Percentiles rank a stretch among this genome's conserved stretches.
phyloP scores from a whole-genome alignment of 2,329 filamentous ascomycete species.

The Penicillium crustosum region DNA sequence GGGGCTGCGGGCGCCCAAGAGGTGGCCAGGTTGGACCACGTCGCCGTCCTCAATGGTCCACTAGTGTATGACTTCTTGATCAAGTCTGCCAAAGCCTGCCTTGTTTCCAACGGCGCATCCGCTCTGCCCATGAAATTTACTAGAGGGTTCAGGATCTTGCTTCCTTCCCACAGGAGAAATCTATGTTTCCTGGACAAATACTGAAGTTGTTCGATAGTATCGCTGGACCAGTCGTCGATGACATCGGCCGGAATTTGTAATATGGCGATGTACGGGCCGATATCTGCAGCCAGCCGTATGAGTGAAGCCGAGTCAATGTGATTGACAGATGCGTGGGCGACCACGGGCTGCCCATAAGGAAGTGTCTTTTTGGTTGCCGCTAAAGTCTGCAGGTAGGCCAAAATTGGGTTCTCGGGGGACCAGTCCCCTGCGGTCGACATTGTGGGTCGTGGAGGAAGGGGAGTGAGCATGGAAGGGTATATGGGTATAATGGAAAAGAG shows the following conservation, averaged over 20 bases:
- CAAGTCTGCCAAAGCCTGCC: constrained; percentile 35
- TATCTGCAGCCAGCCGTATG: constrained; percentile 56
- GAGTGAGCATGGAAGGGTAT: neutral
- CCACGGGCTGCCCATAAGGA: constrained; percentile 41
- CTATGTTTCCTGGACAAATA: constrained; percentile 37
- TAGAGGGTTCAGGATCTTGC: constrained; percentile 40
- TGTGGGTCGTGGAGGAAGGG: constrained; percentile 12
- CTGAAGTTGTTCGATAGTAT: constrained; percentile 48
- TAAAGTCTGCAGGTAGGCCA: constrained; percentile 40
- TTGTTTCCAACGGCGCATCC: constrained; percentile 28
- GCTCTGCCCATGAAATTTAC: constrained; percentile 34
- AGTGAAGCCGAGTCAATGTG: constrained; percentile 58
- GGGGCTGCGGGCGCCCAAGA: constrained; percentile 40
- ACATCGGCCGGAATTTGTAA: constrained; percentile 64
- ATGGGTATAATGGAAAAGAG: neutral
- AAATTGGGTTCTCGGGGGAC: constrained; percentile 35
- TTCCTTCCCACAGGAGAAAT: constrained; percentile 45
- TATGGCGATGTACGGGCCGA: constrained; percentile 61
- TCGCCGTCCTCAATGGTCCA: constrained; percentile 38
- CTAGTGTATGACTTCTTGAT: constrained; percentile 42
- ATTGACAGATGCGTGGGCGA: constrained; percentile 56
- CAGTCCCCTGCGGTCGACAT: constrained; percentile 19
- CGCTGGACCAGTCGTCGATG: constrained; percentile 60
- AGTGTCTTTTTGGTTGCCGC: constrained; percentile 35
- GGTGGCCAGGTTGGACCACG: constrained; percentile 42